These are phyloP conservation scores for Chytriomyces sp. DNA, from an alignment of 192 early-diverging fungal genomes.

Conservation along the genomic window DNA sequence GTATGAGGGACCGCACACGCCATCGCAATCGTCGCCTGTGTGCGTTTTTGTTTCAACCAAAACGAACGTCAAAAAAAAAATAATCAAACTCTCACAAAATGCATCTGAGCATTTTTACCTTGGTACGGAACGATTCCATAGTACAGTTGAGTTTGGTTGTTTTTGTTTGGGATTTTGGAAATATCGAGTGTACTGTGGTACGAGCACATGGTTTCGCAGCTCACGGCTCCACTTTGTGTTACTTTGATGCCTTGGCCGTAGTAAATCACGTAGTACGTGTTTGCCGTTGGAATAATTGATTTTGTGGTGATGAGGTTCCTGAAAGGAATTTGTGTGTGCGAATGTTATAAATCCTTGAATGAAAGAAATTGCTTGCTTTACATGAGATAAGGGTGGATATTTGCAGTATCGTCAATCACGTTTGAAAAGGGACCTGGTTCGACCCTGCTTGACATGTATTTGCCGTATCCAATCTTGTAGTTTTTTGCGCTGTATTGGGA, in stretches of 20 bases:
- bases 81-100: too few relatives aligned
- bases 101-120: background rate
- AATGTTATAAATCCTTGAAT: too few relatives aligned
- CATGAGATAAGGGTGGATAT: background rate
- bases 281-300: background rate
- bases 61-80: too few relatives aligned
- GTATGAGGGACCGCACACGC: background rate
- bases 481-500: slow-evolving; percentile 9
- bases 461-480: background rate
- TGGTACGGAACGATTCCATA: background rate
- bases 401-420: too few relatives aligned
- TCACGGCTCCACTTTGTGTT: too few relatives aligned
- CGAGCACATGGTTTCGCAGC: background rate
- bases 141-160: background rate
- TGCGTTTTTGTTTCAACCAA: too few relatives aligned
- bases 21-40: background rate
- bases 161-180: background rate
- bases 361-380: too few relatives aligned
- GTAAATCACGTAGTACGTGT: background rate
- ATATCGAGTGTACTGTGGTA: background rate
- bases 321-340: background rate
- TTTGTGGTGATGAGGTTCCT: background rate
- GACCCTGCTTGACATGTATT: background rate
- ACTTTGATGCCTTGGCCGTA: background rate
- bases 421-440: too few relatives aligned